A percentile compares a stretch with the other conserved stretches of the same genome.
These are phyloP conservation scores for Tulasnella sp. DNA, from an alignment of 768 basidiomycete species.

Conservation along the genomic window DNA sequence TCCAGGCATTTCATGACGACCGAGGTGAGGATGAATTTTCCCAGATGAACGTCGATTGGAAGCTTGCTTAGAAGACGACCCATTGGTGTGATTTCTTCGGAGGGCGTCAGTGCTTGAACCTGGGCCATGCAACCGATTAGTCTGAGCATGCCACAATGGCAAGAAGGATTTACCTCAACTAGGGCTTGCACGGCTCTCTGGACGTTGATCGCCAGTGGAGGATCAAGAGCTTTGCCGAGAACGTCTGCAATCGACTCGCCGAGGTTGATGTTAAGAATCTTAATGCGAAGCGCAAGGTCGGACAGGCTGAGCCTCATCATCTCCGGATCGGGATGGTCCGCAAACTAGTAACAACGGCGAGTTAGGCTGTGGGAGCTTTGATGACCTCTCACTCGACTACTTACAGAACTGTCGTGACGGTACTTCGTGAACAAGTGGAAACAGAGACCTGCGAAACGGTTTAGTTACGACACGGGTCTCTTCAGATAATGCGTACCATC, in stretches of 20 bases:
- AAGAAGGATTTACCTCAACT: constrained; percentile 52
- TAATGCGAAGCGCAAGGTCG: constrained; percentile 81
- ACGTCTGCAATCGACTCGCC: constrained; percentile 84
- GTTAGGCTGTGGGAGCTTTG: neutral
- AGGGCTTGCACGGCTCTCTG: constrained; percentile 81
- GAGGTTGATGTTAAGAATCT: constrained; percentile 84
- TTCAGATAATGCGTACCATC: neutral
- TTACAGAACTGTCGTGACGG: constrained; percentile 66
- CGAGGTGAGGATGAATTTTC: constrained; percentile 81
- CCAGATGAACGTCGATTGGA: constrained; percentile 91
- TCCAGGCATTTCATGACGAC: constrained; percentile 83
- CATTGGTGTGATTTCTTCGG: constrained; percentile 91
- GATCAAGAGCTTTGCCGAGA: constrained; percentile 77
- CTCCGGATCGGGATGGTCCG: constrained; percentile 84
- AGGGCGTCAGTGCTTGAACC: constrained; percentile 75
- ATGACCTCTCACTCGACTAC: constrained; percentile 17
- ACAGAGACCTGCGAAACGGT: constrained; percentile 65
- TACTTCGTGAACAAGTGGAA: constrained; percentile 92
- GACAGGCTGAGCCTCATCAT: constrained; percentile 90
- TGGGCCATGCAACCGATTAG: constrained; percentile 20
- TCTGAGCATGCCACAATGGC: neutral
- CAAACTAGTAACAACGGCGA: constrained; percentile 42
- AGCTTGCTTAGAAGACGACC: constrained; percentile 81
- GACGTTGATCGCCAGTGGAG: constrained; percentile 74
- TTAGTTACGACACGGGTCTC: neutral